Percentiles rank a stretch among this genome's conserved stretches.
Evolutionary conservation across 805 yeast genomes (phyloP).

Genomic region (Ogataea zsoltii): DNA sequence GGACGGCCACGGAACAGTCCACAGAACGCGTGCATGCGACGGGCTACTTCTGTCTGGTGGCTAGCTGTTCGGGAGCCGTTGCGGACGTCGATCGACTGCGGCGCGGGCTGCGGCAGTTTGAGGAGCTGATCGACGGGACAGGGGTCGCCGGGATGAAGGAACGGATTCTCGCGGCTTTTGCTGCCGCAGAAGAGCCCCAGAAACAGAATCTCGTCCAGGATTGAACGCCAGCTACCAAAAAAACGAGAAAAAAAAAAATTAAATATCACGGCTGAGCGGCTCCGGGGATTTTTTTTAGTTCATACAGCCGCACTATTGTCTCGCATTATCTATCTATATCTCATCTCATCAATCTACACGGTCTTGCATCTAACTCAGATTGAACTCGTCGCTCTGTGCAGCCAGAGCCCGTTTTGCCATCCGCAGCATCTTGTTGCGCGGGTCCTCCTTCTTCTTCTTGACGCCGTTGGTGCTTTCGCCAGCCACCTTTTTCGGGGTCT

Average conservation of each 20-base stretch:
- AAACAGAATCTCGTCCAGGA: no score
- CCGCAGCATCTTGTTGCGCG: slow-evolving; percentile 71
- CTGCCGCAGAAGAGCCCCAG: no score
- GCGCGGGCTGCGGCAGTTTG: slow-evolving; percentile 11
- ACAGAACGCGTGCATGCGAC: slow-evolving; percentile 23
- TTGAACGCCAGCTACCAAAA: no score
- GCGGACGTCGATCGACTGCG: slow-evolving; percentile 5
- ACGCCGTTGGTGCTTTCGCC: slow-evolving; percentile 36
- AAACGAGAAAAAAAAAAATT: no score
- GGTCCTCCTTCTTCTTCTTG: slow-evolving; percentile 59
- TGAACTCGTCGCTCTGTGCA: slow-evolving; percentile 71
- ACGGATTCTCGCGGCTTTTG: no score
- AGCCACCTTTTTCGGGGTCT: slow-evolving; percentile 84
- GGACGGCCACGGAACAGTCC: slow-evolving; percentile 6
- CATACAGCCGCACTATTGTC: no score
- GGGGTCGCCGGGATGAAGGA: no score
- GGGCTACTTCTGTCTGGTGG: slow-evolving; percentile 30
- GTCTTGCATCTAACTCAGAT: slow-evolving; percentile 38
- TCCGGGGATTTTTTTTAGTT: no score
- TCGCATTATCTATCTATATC: no score
- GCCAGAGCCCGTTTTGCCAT: slow-evolving; percentile 70
- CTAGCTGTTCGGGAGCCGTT: slow-evolving; percentile 20
- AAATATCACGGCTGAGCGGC: no score
- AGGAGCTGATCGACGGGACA: no score
- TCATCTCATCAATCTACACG: no score